Conservation (phyloP, 2,329 filamentous ascomycete species). For the Coniochaeta prunicola region DNA sequence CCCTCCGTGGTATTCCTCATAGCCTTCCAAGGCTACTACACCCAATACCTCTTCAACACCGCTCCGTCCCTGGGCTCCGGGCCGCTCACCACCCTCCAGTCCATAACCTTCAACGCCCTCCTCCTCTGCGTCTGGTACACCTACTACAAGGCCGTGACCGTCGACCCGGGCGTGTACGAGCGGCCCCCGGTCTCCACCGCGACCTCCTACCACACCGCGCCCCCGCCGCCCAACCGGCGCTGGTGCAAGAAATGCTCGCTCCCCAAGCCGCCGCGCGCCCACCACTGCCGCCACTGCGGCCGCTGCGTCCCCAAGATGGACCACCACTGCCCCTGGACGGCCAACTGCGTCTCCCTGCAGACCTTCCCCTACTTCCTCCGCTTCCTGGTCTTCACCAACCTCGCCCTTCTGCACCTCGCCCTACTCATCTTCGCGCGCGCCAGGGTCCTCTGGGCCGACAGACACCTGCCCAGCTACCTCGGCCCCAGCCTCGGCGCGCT, state of each 20-base stretch:
- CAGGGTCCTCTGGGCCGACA: constrained; percentile 52
- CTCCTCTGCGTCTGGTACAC: constrained; percentile 59
- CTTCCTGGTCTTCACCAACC: constrained; percentile 64
- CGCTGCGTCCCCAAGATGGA: constrained; percentile 77
- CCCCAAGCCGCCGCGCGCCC: constrained; percentile 68
- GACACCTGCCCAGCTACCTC: constrained; percentile 66
- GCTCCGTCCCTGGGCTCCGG: constrained; percentile 52
- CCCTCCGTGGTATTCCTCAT: constrained; percentile 61
- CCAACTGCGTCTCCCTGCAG: constrained; percentile 74
- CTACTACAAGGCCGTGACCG: constrained; percentile 55
- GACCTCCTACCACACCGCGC: constrained; percentile 14
- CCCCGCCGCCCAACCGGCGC: constrained; percentile 17
- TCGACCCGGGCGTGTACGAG: constrained; percentile 49
- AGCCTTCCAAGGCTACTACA: constrained; percentile 61
- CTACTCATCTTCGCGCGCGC: constrained; percentile 54
- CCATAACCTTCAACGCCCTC: constrained; percentile 58
- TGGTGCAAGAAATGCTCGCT: constrained; percentile 74
- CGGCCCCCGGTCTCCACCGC: constrained; percentile 24
- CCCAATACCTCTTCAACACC: constrained; percentile 62
- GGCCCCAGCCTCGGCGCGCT: constrained; percentile 58
- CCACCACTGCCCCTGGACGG: constrained; percentile 81
- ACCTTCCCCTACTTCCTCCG: constrained; percentile 79
- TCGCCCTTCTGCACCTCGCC: constrained; percentile 55
- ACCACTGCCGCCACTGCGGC: constrained; percentile 73
- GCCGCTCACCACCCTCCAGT: constrained; percentile 49